Evolutionary conservation across 2,329 filamentous ascomycete species (phyloP).

Genomic region (Aureobasidium sp.): DNA sequence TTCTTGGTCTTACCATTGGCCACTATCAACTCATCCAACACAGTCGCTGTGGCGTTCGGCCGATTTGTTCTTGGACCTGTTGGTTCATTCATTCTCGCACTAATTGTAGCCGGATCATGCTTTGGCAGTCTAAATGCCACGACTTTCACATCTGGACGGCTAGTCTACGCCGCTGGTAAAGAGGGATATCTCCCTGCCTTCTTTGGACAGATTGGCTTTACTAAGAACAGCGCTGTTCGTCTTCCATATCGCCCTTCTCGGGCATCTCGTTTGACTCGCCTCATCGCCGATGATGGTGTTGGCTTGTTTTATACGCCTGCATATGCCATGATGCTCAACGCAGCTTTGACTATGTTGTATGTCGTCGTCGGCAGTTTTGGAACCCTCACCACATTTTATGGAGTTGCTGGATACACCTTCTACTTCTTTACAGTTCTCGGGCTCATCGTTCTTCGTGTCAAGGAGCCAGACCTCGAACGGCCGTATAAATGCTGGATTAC

Average conservation of each 20-base stretch:
- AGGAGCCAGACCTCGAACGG: conserved; percentile 77
- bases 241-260: conserved; percentile 35
- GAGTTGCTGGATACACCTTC: conserved; percentile 93
- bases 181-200: conserved; percentile 84
- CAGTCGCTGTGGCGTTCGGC: conserved; percentile 92
- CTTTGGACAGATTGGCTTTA: conserved; percentile 75
- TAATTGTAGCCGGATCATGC: conserved; percentile 85
- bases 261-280: conserved; percentile 51
- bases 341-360: conserved; percentile 65
- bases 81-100: conserved; percentile 75
- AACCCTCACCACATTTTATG: conserved; percentile 92
- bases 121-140: conserved; percentile 93
- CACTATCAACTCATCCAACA: conserved; percentile 80
- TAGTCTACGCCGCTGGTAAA: conserved; percentile 90
- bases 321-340: conserved; percentile 80
- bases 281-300: conserved; percentile 64
- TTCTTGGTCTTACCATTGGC: conserved; percentile 82
- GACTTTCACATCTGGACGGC: conserved; percentile 83
- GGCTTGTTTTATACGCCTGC: conserved; percentile 92
- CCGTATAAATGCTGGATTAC: conserved; percentile 96
- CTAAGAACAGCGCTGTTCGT: conserved; percentile 34
- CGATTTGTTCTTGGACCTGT: conserved; percentile 78
- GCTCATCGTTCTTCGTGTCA: conserved; percentile 80
- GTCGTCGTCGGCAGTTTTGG: conserved; percentile 82
- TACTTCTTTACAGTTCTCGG: conserved; percentile 95